These are phyloP conservation scores for Tetrapyrgos nigripes DNA, from an alignment of 1,284 basidiomycete species.

Conservation along the genomic window DNA sequence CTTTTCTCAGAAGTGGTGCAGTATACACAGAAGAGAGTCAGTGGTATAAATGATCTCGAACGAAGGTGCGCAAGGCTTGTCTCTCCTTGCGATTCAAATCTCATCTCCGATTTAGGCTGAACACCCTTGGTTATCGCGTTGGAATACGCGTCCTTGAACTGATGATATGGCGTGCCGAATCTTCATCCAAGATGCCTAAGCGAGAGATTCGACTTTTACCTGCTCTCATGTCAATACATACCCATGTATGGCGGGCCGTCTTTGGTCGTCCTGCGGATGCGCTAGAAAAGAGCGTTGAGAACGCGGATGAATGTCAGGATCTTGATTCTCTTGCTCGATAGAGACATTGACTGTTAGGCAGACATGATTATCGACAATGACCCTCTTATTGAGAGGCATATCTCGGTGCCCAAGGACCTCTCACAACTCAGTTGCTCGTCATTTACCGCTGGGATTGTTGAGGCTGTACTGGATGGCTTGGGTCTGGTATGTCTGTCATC, in stretches of 20 bases:
- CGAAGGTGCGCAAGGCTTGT: slow-evolving; percentile 54
- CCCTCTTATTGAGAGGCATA: slow-evolving; percentile 88
- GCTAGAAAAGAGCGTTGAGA: slow-evolving; percentile 95
- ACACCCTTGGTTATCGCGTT: slow-evolving; percentile 89
- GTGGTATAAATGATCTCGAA: slow-evolving; percentile 95
- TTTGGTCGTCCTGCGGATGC: slow-evolving; percentile 95
- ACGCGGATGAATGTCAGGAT: slow-evolving; percentile 90
- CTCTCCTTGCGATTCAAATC: slow-evolving; percentile 16
- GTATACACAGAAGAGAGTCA: slow-evolving; percentile 95
- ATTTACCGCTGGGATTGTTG: slow-evolving; percentile 95
- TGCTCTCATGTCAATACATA: slow-evolving; percentile 90
- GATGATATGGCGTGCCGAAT: slow-evolving; percentile 76
- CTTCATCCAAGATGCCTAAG: slow-evolving; percentile 80
- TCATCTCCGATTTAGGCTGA: slow-evolving; percentile 61
- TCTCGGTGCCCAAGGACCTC: slow-evolving; percentile 95
- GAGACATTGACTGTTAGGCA: slow-evolving; percentile 37
- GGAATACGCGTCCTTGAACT: slow-evolving; percentile 85
- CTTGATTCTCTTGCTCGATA: not conserved
- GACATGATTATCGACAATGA: slow-evolving; percentile 99
- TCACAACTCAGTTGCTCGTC: slow-evolving; percentile 94
- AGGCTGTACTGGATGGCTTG: slow-evolving; percentile 94
- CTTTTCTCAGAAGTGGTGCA: slow-evolving; percentile 92
- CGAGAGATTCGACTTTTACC: slow-evolving; percentile 89
- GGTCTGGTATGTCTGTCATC: slow-evolving; percentile 85
- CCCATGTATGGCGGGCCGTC: slow-evolving; percentile 92